Base-by-base conservation (phyloP, 345 rosid species). In the Populus davidiana region DNA sequence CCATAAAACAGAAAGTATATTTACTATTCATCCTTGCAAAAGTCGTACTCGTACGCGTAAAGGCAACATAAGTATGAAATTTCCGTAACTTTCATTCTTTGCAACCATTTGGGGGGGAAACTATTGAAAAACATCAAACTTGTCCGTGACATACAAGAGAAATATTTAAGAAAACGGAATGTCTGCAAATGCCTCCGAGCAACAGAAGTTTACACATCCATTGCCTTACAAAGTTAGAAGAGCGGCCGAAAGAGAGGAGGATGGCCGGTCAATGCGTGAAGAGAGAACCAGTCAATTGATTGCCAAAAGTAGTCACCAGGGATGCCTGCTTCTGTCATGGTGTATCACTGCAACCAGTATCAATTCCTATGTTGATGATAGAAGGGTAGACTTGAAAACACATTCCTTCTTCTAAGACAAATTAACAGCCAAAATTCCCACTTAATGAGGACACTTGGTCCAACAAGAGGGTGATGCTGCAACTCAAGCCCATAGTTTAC, bases 391-490 rank as follows among this genome's bases (percentile, higher is more conserved):
- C 54, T 67, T 23, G 0, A 73, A 36, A 52, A 67, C 39, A 75
- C 47, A 0, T 20, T 69, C 65, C 47, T 27, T 17, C 36, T 70
- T 33, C 56, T 9, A 7, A 41, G 23, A 43, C 20, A 23, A 16
- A 33, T 33, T 33, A 33, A 39, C 68, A 25, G 70, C 52, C 66
- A 77, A 71, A 77, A 71, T 49, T 47, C 75, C 49, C 12, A 23
- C 16, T 36, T 7, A 29, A 73, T 38, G 13, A 61, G 18, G 39
- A 73, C 61, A 62, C 13, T 31, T 6, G 2, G 44, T 29, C 59
- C 79, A 67, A 12, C 72, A 44, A 76, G 62, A 39, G 68, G 70
- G n/a, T 12, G 36, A 41, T 61, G 38, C 70, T 29, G 20, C 29
- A 62, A 31, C 64, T 62, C n/a, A 35, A 31, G 8, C 80, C 80